Percentiles rank a stretch among this genome's conserved stretches.
These are phyloP conservation scores for Triticum aestivum DNA, from an alignment of 176 grass and related monocot species.

Conservation along the genomic window DNA sequence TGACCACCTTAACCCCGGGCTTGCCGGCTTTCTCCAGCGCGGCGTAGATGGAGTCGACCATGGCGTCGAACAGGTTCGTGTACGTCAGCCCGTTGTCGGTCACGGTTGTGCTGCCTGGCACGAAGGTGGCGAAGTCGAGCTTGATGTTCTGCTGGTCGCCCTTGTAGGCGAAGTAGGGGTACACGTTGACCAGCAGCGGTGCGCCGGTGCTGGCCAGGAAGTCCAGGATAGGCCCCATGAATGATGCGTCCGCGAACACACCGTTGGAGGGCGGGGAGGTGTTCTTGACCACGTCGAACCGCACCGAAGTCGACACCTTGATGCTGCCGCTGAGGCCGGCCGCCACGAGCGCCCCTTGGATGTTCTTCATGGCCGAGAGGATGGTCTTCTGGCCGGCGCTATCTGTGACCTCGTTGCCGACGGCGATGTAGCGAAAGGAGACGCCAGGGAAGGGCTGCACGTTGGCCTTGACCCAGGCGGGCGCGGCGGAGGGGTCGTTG, in stretches of 20 bases:
- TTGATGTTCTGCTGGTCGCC: background rate
- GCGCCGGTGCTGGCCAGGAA: conserved; percentile 42
- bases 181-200: conserved; percentile 71
- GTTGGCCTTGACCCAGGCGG: conserved; percentile 53
- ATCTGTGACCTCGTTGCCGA: conserved; percentile 61
- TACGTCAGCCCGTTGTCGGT: conserved; percentile 35
- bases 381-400: conserved; percentile 9
- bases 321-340: conserved; percentile 32
- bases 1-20: background rate
- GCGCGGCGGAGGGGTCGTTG: conserved; percentile 5
- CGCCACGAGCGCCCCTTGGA: conserved; percentile 29
- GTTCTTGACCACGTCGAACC: conserved; percentile 3
- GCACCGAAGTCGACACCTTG: conserved; percentile 59
- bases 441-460: conserved; percentile 36
- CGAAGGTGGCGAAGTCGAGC: conserved; percentile 51
- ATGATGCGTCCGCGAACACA: conserved; percentile 12
- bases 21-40: conserved; percentile 45
- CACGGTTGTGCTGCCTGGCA: conserved; percentile 22
- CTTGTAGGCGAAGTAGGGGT: conserved; percentile 68
- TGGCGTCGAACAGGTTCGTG: conserved; percentile 49
- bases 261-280: conserved; percentile 53
- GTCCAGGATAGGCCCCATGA: conserved; percentile 29
- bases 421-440: conserved; percentile 55
- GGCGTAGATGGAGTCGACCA: conserved; percentile 56
- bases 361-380: conserved; percentile 68